These are phyloP conservation scores for Trametes cinnabarina DNA, from an alignment of 768 basidiomycete genomes.

Conservation along the genomic window DNA sequence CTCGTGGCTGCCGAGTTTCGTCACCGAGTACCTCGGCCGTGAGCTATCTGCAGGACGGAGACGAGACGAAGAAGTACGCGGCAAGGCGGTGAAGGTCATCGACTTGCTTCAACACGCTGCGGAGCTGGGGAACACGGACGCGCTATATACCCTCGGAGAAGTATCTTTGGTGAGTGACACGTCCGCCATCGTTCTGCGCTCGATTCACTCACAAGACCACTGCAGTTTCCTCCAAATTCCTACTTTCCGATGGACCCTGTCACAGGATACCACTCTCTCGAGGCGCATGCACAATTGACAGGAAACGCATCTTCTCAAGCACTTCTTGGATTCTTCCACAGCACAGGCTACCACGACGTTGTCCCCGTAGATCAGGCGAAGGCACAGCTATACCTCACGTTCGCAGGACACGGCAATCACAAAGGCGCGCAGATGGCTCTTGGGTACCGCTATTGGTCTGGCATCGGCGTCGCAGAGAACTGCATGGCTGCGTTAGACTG, in stretches of 20 bases:
- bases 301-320: constrained; percentile 89
- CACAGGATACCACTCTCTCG: constrained; percentile 62
- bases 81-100: constrained; percentile 77
- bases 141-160: constrained; percentile 63
- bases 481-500: constrained; percentile 82
- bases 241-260: constrained; percentile 62
- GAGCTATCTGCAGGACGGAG: constrained; percentile 38
- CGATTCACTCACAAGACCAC: background rate
- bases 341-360: constrained; percentile 74
- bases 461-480: constrained; percentile 86
- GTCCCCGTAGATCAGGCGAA: constrained; percentile 69
- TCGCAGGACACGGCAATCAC: constrained; percentile 85
- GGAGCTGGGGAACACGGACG: constrained; percentile 74
- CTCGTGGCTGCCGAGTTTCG: constrained; percentile 45
- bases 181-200: background rate
- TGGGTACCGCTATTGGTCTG: constrained; percentile 93
- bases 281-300: constrained; percentile 59
- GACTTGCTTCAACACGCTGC: constrained; percentile 80
- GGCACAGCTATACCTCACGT: constrained; percentile 91
- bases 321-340: constrained; percentile 82
- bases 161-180: constrained; percentile 58
- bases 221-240: constrained; percentile 69
- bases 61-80: constrained; percentile 63
- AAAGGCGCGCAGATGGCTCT: constrained; percentile 90
- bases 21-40: constrained; percentile 43